Conservation (phyloP, 2,329 filamentous ascomycete species). For the Balansia obtecta region DNA sequence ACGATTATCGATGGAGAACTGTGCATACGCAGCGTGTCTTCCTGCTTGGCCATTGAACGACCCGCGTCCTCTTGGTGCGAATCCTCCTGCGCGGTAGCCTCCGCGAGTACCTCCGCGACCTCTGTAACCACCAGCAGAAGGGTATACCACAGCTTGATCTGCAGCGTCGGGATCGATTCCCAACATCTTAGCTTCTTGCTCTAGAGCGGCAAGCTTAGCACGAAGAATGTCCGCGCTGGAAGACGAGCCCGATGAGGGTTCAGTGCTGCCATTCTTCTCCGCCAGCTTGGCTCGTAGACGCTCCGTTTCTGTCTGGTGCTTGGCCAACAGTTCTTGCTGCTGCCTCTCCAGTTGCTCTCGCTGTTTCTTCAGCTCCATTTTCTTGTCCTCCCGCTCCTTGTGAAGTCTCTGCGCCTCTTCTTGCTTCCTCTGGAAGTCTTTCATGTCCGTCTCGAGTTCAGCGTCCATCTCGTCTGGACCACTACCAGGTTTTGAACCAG, state of each 20-base stretch:
- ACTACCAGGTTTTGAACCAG: constrained; percentile 7
- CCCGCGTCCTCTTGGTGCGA: constrained; percentile 25
- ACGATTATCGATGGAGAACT: constrained; percentile 63
- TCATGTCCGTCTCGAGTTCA: constrained; percentile 51
- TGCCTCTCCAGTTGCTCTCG: constrained; percentile 53
- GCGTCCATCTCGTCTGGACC: constrained; percentile 11
- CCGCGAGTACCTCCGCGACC: constrained; percentile 24
- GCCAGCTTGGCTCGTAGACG: constrained; percentile 45
- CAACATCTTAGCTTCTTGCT: constrained; percentile 58
- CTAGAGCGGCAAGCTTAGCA: constrained; percentile 58
- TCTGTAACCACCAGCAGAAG: constrained; percentile 25
- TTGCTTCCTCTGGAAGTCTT: constrained; percentile 56
- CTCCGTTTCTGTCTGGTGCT: constrained; percentile 54
- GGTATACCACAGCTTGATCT: constrained; percentile 27
- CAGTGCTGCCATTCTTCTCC: constrained; percentile 17
- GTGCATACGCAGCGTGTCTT: constrained; percentile 42
- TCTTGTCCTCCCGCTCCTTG: constrained; percentile 51
- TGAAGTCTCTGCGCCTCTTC: constrained; percentile 58
- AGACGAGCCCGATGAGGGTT: constrained; percentile 20
- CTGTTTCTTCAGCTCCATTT: constrained; percentile 48
- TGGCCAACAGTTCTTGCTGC: constrained; percentile 47
- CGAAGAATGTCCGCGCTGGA: constrained; percentile 53
- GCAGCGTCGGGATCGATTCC: constrained; percentile 49
- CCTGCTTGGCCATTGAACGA: constrained; percentile 30
- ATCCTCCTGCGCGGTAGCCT: constrained; percentile 20